Evolutionary conservation across 2,329 filamentous ascomycete species (phyloP).

Genomic region (Sclerotinia borealis): DNA sequence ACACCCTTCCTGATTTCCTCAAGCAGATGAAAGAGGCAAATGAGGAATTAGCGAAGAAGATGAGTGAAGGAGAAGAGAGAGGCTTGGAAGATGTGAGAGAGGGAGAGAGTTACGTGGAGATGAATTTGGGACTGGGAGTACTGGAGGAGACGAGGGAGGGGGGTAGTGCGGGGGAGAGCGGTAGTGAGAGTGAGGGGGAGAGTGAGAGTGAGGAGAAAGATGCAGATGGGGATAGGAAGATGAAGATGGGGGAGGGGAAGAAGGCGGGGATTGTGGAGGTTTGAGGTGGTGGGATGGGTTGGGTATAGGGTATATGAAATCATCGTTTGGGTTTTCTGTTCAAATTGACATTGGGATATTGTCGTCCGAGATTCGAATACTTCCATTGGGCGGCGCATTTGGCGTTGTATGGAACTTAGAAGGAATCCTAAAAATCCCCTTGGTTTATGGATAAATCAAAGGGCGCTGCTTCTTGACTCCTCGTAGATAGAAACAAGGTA

Average conservation of each 20-base stretch:
- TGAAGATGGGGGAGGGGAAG: slow-evolving; percentile 1
- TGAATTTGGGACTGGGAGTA: slow-evolving; percentile 21
- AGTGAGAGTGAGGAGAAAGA: slow-evolving; percentile 1
- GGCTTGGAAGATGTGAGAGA: slow-evolving; percentile 9
- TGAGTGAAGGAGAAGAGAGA: slow-evolving; percentile 12
- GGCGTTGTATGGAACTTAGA: not conserved
- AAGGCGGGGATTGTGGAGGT: slow-evolving; percentile 7
- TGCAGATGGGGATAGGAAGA: not conserved
- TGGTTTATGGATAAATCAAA: too few species aligned
- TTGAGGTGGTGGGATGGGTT: not conserved
- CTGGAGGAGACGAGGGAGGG: slow-evolving; percentile 18
- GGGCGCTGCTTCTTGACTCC: not conserved
- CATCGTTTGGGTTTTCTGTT: not conserved
- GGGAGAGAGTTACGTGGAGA: slow-evolving; percentile 17
- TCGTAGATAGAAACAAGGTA: not conserved
- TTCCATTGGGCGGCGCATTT: not conserved
- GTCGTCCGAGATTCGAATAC: not conserved
- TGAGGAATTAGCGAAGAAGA: slow-evolving; percentile 16
- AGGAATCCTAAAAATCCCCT: not conserved
- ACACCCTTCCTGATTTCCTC: slow-evolving; percentile 17
- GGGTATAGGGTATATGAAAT: not conserved
- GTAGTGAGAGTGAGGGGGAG: not conserved
- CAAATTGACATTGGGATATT: not conserved
- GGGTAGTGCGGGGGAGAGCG: not conserved
- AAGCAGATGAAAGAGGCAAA: slow-evolving; percentile 21